Evolutionary conservation across 176 grass and related monocot genomes (phyloP).

Genomic region (Oryza meyeriana): DNA sequence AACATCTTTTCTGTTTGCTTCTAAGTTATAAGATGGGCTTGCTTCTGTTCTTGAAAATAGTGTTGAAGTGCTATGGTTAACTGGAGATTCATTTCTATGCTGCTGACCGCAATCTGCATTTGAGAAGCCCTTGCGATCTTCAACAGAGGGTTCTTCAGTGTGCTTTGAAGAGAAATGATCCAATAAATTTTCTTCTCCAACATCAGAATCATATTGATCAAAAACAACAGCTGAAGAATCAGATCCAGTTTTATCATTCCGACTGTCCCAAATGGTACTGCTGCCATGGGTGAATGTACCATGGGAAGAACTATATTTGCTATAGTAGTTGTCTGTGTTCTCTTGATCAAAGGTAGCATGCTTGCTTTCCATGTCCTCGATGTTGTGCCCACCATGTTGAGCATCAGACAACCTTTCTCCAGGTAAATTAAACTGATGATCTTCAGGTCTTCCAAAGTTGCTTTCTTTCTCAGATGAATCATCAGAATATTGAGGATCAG

Average conservation of each 20-base stretch:
- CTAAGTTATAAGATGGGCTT: conserved; percentile 20
- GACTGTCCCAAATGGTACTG: conserved; percentile 31
- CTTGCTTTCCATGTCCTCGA: conserved; percentile 23
- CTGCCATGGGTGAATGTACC: conserved; percentile 26
- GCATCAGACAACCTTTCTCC: conserved; percentile 30
- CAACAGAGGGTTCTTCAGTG: conserved; percentile 35
- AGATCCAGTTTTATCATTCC: conserved; percentile 23
- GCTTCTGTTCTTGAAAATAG: conserved; percentile 39
- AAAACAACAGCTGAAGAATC: conserved; percentile 47
- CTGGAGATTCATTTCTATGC: conserved; percentile 42
- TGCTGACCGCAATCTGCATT: conserved; percentile 38
- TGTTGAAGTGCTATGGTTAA: conserved; percentile 31
- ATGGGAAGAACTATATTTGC: conserved; percentile 24
- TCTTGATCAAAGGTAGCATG: conserved; percentile 29
- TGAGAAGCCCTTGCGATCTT: conserved; percentile 28
- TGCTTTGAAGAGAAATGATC: conserved; percentile 53
- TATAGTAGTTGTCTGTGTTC: conserved; percentile 21
- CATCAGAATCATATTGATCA: conserved; percentile 72
- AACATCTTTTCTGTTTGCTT: conserved; percentile 37
- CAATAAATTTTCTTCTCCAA: conserved; percentile 57
- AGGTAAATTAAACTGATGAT: conserved; percentile 30
- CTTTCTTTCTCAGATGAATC: conserved; percentile 43
- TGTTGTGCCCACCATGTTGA: conserved; percentile 8
- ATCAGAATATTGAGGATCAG: conserved; percentile 18
- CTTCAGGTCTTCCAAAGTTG: conserved; percentile 25